phyloP scores from a whole-genome alignment of 352 stramenopile genomes.

The Pythium vanterpoolii region DNA sequence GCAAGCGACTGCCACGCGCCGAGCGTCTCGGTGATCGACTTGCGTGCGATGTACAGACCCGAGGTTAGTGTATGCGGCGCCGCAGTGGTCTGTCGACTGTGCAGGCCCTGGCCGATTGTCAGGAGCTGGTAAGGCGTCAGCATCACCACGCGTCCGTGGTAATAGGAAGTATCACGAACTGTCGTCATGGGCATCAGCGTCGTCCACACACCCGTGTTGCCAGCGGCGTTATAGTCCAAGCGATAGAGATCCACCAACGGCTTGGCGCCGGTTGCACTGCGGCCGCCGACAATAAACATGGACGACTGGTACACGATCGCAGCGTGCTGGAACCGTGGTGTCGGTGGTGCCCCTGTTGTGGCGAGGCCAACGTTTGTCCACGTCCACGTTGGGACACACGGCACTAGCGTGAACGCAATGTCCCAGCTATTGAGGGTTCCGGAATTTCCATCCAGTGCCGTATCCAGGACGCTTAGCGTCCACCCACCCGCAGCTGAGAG shows the following conservation, averaged over 20 bases:
- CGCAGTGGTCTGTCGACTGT: conserved; percentile 15
- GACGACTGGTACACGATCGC: conserved; percentile 50
- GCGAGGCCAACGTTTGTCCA: conserved; percentile 44
- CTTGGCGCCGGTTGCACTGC: conserved; percentile 26
- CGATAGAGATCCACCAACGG: conserved; percentile 55
- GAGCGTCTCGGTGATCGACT: conserved; percentile 38
- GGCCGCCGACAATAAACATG: conserved; percentile 72
- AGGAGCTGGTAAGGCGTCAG: conserved; percentile 54
- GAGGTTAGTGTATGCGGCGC: conserved; percentile 28
- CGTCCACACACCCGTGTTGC: conserved; percentile 35
- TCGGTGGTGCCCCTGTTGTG: conserved; percentile 33
- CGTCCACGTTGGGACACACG: conserved; percentile 50
- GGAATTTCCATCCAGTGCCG: conserved; percentile 30
- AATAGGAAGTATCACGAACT: conserved; percentile 15
- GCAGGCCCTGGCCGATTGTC: conserved; percentile 31
- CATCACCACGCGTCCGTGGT: conserved; percentile 33
- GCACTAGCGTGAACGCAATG: conserved; percentile 44
- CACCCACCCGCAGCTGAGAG: conserved; percentile 49
- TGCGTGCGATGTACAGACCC: conserved; percentile 32
- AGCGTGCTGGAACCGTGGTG: conserved; percentile 55
- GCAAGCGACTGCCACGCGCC: conserved; percentile 31
- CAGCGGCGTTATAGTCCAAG: conserved; percentile 46
- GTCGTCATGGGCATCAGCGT: conserved; percentile 29
- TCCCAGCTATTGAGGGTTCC: conserved; percentile 52
- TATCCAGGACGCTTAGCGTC: conserved; percentile 55